A percentile compares a stretch with the other conserved stretches of the same genome.
phyloP scores from a whole-genome alignment of 495 filamentous ascomycete genomes.

The Hypoxylon subgilvum region DNA sequence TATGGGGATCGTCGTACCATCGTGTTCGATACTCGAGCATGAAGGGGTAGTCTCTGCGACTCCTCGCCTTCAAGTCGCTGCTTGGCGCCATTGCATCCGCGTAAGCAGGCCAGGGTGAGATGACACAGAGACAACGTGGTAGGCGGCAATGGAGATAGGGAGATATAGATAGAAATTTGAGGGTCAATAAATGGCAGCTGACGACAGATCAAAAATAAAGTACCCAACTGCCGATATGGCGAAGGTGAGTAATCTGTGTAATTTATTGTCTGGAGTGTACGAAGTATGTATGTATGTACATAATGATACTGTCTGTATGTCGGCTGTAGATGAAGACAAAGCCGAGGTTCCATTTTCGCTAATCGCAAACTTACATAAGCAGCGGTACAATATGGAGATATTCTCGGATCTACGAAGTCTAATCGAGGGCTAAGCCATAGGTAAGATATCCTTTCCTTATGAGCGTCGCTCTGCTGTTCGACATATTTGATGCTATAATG shows the following conservation, averaged over 20 bases:
- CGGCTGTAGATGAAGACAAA: no score
- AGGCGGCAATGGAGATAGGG: background rate
- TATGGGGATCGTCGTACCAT: constrained; percentile 67
- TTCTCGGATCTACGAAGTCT: background rate
- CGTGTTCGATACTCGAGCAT: constrained; percentile 83
- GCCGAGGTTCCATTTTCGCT: background rate
- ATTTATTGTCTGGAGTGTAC: no score
- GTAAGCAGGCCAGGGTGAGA: background rate
- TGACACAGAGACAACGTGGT: background rate
- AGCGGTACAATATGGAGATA: background rate
- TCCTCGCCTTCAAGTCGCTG: constrained; percentile 64
- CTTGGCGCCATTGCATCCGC: constrained; percentile 43
- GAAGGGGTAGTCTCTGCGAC: constrained; percentile 76
- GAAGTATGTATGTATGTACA: no score
- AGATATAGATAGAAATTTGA: background rate
- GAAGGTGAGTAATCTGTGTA: no score
- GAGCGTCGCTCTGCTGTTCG: no score
- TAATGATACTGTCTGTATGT: no score
- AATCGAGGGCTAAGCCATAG: no score
- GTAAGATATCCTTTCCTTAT: no score
- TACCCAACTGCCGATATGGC: no score
- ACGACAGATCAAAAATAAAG: no score
- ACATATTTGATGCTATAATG: no score
- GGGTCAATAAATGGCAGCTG: no score
- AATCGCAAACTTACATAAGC: background rate